Conservation (phyloP, 139 green algal species). For the Chlamydomonas eustigma region DNA sequence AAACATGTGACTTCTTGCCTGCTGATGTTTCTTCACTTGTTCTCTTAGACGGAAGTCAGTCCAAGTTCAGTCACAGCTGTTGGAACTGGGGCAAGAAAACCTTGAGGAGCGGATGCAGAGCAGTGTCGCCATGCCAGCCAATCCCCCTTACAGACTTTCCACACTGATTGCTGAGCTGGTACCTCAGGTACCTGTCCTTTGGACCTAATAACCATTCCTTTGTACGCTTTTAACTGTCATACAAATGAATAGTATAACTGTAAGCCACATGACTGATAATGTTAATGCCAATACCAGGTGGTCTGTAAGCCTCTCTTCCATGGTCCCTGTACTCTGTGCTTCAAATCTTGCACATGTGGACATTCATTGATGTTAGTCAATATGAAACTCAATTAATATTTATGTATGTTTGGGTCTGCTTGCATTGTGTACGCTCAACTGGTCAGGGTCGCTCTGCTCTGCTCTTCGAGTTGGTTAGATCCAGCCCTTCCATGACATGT, state of each 20-base stretch:
- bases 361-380: too few species aligned
- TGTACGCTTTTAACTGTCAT: not conserved
- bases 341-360: too few species aligned
- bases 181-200: constrained; percentile 13
- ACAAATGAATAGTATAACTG: too few species aligned
- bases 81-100: constrained; percentile 40
- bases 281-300: too few species aligned
- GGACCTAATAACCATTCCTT: not conserved
- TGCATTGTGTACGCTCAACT: too few species aligned
- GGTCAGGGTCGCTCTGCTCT: not conserved
- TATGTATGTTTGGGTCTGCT: too few species aligned
- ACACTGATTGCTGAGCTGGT: constrained; percentile 47
- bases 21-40: too few species aligned
- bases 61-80: constrained; percentile 22
- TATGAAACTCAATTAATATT: too few species aligned
- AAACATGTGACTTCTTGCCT: too few species aligned
- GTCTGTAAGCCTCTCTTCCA: too few species aligned
- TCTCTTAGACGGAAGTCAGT: constrained; percentile 23
- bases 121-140: constrained; percentile 30
- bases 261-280: too few species aligned
- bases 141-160: constrained; percentile 52
- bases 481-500: constrained; percentile 7
- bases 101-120: constrained; percentile 62
- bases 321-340: too few species aligned
- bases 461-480: constrained; percentile 13